A percentile compares a stretch with the other conserved stretches of the same genome.
phyloP scores from a whole-genome alignment of 345 rosid genomes.

The Aegle marmelos region DNA sequence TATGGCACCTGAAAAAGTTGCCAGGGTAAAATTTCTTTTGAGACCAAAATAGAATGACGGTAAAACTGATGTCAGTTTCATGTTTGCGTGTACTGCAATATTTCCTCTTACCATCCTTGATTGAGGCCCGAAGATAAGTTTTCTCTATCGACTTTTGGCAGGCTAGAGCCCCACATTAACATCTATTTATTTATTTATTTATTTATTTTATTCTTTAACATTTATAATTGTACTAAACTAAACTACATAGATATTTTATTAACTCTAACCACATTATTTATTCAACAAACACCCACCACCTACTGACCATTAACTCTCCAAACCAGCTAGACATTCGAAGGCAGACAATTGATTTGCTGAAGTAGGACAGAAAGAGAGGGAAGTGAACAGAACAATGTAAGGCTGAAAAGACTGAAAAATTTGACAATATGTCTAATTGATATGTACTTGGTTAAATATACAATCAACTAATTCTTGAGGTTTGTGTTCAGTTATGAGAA shows the following conservation, averaged over 20 bases:
- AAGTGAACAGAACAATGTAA: not conserved
- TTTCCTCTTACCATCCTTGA: not conserved
- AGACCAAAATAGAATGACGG: too few relatives aligned
- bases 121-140: not conserved
- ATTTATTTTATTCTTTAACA: not conserved
- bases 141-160: not conserved
- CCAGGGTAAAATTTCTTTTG: not conserved
- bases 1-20: not conserved
- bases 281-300: not conserved
- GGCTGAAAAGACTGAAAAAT: not conserved
- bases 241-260: not conserved
- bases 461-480: not conserved
- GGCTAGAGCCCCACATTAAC: not conserved
- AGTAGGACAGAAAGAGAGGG: not conserved
- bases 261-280: not conserved
- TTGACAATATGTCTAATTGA: not conserved
- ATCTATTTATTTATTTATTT: too few relatives aligned
- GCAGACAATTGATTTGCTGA: not conserved
- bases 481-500: not conserved
- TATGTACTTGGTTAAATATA: constrained; percentile 14
- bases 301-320: not conserved
- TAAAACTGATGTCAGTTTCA: too few relatives aligned
- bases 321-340: constrained; percentile 14
- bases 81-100: too few relatives aligned
- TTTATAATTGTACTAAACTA: not conserved